These are phyloP conservation scores for Batrachochytrium dendrobatidis DNA, from an alignment of 371 early-diverging fungal species.

Conservation along the genomic window DNA sequence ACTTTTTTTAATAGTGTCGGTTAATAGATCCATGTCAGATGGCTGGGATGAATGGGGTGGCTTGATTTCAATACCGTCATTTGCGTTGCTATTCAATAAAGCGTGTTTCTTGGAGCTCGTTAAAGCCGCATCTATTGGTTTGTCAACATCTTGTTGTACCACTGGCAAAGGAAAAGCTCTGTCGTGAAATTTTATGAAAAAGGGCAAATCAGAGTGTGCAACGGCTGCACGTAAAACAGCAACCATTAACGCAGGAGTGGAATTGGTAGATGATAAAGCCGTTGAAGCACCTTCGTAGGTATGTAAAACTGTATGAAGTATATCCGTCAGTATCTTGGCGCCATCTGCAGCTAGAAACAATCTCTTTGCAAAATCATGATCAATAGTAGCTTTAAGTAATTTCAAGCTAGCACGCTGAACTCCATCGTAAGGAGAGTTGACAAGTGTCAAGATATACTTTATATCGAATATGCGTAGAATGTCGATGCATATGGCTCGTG, in stretches of 20 bases:
- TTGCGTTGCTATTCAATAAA: no score
- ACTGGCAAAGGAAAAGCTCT: slow-evolving; percentile 25
- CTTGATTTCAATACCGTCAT: no score
- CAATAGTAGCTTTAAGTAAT: slow-evolving; percentile 23
- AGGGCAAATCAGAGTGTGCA: slow-evolving; percentile 31
- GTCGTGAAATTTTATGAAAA: slow-evolving; percentile 14
- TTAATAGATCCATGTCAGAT: no score
- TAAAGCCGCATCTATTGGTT: no score
- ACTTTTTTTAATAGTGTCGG: no score
- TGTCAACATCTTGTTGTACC: no score
- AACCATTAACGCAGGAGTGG: slow-evolving; percentile 26
- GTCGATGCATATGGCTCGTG: slow-evolving; percentile 7
- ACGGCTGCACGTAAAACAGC: slow-evolving; percentile 31
- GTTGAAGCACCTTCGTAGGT: neutral
- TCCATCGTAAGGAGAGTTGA: slow-evolving; percentile 13
- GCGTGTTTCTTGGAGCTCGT: no score
- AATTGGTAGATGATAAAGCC: slow-evolving; percentile 10
- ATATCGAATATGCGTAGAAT: slow-evolving; percentile 17
- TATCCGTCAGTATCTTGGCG: slow-evolving; percentile 3
- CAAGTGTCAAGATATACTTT: slow-evolving; percentile 14
- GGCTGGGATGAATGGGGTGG: no score
- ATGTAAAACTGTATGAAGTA: neutral
- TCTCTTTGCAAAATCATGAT: slow-evolving; percentile 11
- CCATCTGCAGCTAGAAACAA: slow-evolving; percentile 9
- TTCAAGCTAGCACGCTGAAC: slow-evolving; percentile 22